These are phyloP conservation scores for Lipomyces oligophaga DNA, from an alignment of 805 yeast genomes.

Conservation along the genomic window DNA sequence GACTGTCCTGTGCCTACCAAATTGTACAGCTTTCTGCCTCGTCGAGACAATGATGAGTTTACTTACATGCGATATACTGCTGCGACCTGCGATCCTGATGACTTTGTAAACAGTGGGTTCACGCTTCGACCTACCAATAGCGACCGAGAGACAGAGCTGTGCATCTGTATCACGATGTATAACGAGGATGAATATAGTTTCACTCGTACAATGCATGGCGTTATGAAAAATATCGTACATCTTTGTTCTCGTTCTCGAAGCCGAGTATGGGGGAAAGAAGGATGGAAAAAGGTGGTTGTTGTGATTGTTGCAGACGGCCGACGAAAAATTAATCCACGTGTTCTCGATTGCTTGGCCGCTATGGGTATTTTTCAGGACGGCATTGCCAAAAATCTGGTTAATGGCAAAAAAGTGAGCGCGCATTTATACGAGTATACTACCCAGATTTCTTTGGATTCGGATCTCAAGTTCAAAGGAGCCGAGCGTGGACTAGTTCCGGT, in stretches of 20 bases:
- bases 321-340: slow-evolving; percentile 77
- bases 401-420: slow-evolving; percentile 85
- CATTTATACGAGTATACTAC: slow-evolving; percentile 96
- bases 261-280: slow-evolving; percentile 89
- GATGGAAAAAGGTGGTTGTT: slow-evolving; percentile 96
- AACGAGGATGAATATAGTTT: slow-evolving; percentile 88
- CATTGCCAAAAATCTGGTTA: slow-evolving; percentile 90
- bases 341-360: slow-evolving; percentile 83
- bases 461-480: slow-evolving; percentile 82
- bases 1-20: slow-evolving; percentile 95
- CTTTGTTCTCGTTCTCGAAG: slow-evolving; percentile 76
- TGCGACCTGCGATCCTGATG: slow-evolving; percentile 89
- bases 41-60: slow-evolving; percentile 87
- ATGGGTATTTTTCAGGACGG: slow-evolving; percentile 97
- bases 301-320: slow-evolving; percentile 93
- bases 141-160: slow-evolving; percentile 88
- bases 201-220: slow-evolving; percentile 91
- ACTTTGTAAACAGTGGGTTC: slow-evolving; percentile 74
- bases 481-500: slow-evolving; percentile 92
- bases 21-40: slow-evolving; percentile 74
- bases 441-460: slow-evolving; percentile 86
- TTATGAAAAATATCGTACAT: slow-evolving; percentile 87
- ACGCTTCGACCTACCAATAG: slow-evolving; percentile 79
- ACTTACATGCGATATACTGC: slow-evolving; percentile 97
- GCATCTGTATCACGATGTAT: slow-evolving; percentile 93